Evolutionary conservation across 208 protist genomes (phyloP).

Genomic region (Wallacemonas sp.): DNA sequence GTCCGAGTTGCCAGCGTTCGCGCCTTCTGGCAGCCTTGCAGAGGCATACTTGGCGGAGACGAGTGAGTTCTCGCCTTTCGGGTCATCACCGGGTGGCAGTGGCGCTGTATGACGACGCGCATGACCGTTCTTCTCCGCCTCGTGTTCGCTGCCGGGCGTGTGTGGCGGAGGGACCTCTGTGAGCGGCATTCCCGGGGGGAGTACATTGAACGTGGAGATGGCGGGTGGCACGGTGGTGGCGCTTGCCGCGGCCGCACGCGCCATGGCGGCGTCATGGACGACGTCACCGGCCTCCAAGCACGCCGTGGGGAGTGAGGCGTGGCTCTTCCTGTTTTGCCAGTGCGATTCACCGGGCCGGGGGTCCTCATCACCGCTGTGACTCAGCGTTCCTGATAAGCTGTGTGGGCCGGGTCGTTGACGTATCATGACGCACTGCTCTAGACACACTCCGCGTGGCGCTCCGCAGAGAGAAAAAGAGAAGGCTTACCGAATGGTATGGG

Average conservation of each 20-base stretch:
- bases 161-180: too few species aligned
- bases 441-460: neutral
- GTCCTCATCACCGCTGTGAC: neutral
- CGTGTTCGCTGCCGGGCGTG: neutral
- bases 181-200: too few species aligned
- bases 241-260: too few species aligned
- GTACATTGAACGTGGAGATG: too few species aligned
- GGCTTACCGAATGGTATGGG: neutral
- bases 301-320: too few species aligned
- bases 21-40: neutral
- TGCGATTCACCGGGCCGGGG: too few species aligned
- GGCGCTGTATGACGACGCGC: neutral
- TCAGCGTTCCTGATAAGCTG: constrained; percentile 1
- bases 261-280: too few species aligned
- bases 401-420: neutral
- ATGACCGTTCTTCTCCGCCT: neutral
- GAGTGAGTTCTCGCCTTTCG: neutral
- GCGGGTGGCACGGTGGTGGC: too few species aligned
- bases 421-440: neutral
- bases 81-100: neutral
- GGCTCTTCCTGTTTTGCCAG: too few species aligned
- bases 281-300: too few species aligned
- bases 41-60: neutral
- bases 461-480: neutral
- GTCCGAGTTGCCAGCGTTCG: too few species aligned